Base-by-base conservation (phyloP, 139 green algal genomes). In the Picochlorum costavermella region DNA sequence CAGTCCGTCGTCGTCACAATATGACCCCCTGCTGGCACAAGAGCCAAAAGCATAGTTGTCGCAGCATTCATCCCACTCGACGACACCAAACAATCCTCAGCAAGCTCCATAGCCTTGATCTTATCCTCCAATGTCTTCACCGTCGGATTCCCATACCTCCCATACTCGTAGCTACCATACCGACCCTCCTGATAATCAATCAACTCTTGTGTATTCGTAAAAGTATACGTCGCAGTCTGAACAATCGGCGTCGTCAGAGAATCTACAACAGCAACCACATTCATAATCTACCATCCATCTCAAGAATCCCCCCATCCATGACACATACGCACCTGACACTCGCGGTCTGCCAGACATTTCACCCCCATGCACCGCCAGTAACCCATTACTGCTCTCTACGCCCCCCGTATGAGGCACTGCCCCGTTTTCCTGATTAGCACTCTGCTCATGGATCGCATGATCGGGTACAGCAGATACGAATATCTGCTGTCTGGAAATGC, bases 1-100 rank as follows among this genome's bases (percentile, higher is more conserved):
- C 94, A 99, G 77, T 99, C 94, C n/a, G 86, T 96, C 30, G 94
- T 99, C 33, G 93, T 98, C 6, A 99, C 83, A 66, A 98, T 97
- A 83, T 98, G 92, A 4, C 94, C 94, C 3, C 88, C 87, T 17
- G 85, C 76, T 0, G 92, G 94, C 17, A 98, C 90, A 17, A 99
- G 81, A n/a, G 94, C 84, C 50, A 99, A 80, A 64, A 99, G 83
- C 94, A 99, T 97, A 12, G 86, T 98, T n/a, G 91, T 98, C 3
- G 94, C 92, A 2, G 82, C 61, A 75, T 91, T 95, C 94, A 99
- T 99, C 67, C 94, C 94, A 3, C 81, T 91, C 1, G 86, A 76
- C 4, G 83, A 95, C 2, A 98, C 56, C 37, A 99, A 71, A 66
- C 86, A 96, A 73, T 96, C 92, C 73, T 98, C 94, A 3, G 91